A percentile compares a stretch with the other conserved stretches of the same genome.
Evolutionary conservation across 495 filamentous ascomycete species (phyloP).

Genomic region (Penicillium pulvis): DNA sequence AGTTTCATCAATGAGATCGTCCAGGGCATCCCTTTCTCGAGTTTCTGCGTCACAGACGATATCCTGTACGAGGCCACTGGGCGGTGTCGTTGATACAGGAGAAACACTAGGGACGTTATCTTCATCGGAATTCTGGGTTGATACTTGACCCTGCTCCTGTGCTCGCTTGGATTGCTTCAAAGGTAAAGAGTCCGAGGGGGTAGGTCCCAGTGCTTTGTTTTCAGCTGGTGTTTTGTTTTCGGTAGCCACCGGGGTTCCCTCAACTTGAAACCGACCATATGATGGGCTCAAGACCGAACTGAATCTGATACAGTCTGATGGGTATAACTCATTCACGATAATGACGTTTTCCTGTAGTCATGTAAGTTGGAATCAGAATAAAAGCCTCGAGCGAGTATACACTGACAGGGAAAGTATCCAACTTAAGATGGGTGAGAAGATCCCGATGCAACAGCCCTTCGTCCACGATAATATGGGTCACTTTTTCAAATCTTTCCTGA

Average conservation of each 20-base stretch:
- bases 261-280: slow-evolving; percentile 62
- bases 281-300: slow-evolving; percentile 56
- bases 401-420: slow-evolving; percentile 50
- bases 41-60: background rate
- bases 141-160: slow-evolving; percentile 17
- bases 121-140: slow-evolving; percentile 14
- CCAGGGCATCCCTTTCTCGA: slow-evolving; percentile 50
- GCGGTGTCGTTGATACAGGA: background rate
- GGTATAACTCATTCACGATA: slow-evolving; percentile 77
- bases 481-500: slow-evolving; percentile 49
- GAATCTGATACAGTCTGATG: slow-evolving; percentile 74
- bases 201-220: slow-evolving; percentile 1
- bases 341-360: slow-evolving; percentile 44
- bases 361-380: slow-evolving; percentile 30
- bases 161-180: slow-evolving; percentile 33
- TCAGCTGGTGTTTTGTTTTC: slow-evolving; percentile 7
- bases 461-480: slow-evolving; percentile 83
- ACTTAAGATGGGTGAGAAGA: slow-evolving; percentile 61
- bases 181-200: slow-evolving; percentile 19
- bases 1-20: slow-evolving; percentile 60
- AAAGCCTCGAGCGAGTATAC: slow-evolving; percentile 12
- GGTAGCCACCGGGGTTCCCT: slow-evolving; percentile 33
- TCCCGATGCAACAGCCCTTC: slow-evolving; percentile 64
- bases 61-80: background rate
- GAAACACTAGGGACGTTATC: background rate